phyloP scores from a whole-genome alignment of 2,329 filamentous ascomycete genomes.

The Akanthomyces uredinophilus region DNA sequence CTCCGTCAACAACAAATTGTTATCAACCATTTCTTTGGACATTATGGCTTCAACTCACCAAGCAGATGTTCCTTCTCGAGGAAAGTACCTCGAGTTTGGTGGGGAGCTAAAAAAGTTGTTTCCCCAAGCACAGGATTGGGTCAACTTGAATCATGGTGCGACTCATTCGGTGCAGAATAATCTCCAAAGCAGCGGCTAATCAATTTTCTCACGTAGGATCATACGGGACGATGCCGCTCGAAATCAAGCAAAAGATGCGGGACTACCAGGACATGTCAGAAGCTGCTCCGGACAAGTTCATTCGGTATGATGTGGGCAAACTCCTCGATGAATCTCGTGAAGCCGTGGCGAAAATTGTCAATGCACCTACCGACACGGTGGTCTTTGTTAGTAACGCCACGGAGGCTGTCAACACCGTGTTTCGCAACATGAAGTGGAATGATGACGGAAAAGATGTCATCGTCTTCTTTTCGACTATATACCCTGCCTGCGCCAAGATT shows the following conservation, averaged over 20 bases:
- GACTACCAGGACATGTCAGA: slow-evolving; percentile 65
- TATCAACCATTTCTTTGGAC: neutral
- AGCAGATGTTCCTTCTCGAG: neutral
- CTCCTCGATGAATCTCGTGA: slow-evolving; percentile 60
- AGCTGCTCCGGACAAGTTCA: slow-evolving; percentile 67
- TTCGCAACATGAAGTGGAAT: slow-evolving; percentile 68
- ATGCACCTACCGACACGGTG: slow-evolving; percentile 58
- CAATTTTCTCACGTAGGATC: slow-evolving; percentile 49
- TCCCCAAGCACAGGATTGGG: slow-evolving; percentile 3
- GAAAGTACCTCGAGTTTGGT: slow-evolving; percentile 13
- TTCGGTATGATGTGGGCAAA: slow-evolving; percentile 60
- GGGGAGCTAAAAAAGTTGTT: slow-evolving; percentile 7
- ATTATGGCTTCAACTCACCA: neutral
- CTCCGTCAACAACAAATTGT: neutral
- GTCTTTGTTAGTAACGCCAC: slow-evolving; percentile 83
- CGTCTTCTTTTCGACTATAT: slow-evolving; percentile 72
- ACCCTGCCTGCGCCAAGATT: slow-evolving; percentile 70
- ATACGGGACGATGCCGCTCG: slow-evolving; percentile 68
- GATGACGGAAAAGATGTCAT: slow-evolving; percentile 71
- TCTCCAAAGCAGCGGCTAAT: neutral
- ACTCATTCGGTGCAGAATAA: neutral
- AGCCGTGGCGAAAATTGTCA: slow-evolving; percentile 61
- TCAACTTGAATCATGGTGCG: slow-evolving; percentile 14
- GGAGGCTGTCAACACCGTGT: slow-evolving; percentile 68
- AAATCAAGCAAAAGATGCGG: slow-evolving; percentile 54